Evolutionary conservation across 192 early-diverging fungal species (phyloP).

Genomic region (Linnemannia hyalina): DNA sequence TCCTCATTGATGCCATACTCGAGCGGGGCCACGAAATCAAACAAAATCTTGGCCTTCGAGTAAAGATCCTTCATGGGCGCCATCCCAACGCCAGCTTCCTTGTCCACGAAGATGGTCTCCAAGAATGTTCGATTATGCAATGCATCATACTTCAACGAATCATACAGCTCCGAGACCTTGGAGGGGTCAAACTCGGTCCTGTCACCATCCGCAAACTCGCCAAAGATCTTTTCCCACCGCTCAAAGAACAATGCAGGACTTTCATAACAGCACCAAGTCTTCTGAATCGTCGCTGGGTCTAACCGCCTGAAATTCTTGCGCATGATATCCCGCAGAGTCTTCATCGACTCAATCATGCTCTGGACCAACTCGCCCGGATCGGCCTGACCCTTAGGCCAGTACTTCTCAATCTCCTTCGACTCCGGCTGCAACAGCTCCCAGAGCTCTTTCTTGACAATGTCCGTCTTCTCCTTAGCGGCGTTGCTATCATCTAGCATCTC

Average conservation of each 20-base stretch:
- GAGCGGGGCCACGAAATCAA: constrained; percentile 93
- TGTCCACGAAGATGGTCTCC: constrained; percentile 77
- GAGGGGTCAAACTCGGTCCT: constrained; percentile 77
- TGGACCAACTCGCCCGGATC: constrained; percentile 67
- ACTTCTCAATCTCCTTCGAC: constrained; percentile 37
- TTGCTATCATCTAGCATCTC: constrained; percentile 97
- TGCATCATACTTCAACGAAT: constrained; percentile 97
- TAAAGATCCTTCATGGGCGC: constrained; percentile 75
- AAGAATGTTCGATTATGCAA: constrained; percentile 93
- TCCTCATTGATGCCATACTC: constrained; percentile 91
- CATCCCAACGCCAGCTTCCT: constrained; percentile 23
- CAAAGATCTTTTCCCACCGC: constrained; percentile 97
- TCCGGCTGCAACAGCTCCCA: constrained; percentile 57
- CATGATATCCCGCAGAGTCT: constrained; percentile 80
- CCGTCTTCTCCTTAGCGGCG: constrained; percentile 95
- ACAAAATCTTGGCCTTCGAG: constrained; percentile 84
- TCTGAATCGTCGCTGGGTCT: constrained; percentile 74
- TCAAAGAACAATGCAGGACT: constrained; percentile 88
- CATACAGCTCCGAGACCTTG: constrained; percentile 93
- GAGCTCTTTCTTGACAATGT: constrained; percentile 85
- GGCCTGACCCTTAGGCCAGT: constrained; percentile 58
- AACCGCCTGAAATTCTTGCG: constrained; percentile 76
- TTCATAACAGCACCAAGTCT: constrained; percentile 93
- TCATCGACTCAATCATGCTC: constrained; percentile 80
- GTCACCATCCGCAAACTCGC: constrained; percentile 79